Conservation (phyloP, 2,329 filamentous ascomycete species). For the Epichloe uncinata region DNA sequence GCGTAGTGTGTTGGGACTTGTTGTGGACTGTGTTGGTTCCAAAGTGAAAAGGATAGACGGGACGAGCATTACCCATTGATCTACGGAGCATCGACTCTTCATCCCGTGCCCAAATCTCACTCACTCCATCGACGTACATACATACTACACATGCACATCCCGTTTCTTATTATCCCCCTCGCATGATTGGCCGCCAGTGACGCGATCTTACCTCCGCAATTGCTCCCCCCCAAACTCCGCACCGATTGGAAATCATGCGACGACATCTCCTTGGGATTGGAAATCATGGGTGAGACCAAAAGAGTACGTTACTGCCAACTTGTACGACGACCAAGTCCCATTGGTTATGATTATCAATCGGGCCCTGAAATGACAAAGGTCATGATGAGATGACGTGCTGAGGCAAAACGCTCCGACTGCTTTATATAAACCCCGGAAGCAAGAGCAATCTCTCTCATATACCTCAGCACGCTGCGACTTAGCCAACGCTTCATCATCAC, state of each 20-base stretch:
- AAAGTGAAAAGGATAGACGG: too few species aligned
- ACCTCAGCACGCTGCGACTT: background rate
- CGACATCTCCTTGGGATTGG: background rate
- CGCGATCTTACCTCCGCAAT: constrained; percentile 9
- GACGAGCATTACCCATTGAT: too few species aligned
- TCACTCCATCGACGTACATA: too few species aligned
- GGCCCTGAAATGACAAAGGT: background rate
- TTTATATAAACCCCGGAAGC: background rate
- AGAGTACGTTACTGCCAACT: background rate
- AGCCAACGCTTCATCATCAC: too few species aligned
- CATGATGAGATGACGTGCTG: background rate
- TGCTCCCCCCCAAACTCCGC: background rate
- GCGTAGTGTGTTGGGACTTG: constrained; percentile 49
- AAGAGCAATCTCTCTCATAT: too few species aligned
- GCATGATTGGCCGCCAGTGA: constrained; percentile 9
- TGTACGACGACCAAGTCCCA: background rate
- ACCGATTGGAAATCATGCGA: constrained; percentile 1
- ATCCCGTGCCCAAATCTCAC: too few species aligned
- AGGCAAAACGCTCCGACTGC: background rate
- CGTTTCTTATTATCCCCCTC: background rate
- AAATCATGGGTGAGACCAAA: background rate
- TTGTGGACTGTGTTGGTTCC: constrained; percentile 44
- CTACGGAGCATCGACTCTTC: too few species aligned
- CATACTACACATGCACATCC: too few species aligned
- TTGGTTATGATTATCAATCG: background rate